Base-by-base conservation (phyloP, 768 basidiomycete species). In the Mycena belliarum region DNA sequence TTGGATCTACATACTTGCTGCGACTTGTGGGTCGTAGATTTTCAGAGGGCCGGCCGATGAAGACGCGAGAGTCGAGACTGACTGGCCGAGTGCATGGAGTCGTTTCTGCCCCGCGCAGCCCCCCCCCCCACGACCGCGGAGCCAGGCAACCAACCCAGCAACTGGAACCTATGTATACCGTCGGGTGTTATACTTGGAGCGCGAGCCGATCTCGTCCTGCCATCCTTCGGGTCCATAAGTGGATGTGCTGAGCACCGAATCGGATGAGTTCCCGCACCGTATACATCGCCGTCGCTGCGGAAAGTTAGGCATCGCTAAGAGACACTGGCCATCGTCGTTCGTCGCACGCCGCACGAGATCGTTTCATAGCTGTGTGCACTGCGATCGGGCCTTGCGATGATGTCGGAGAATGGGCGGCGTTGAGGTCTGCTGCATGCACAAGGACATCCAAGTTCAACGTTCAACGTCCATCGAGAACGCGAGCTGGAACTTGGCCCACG, bases 191-290 rank as follows among this genome's bases (percentile, higher is more conserved):
- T 63, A 59, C 29, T 58, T 26, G 21, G 1, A 32, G 10, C 37
- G 45, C 23, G 4, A n/a, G 28, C 25, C 47, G 33, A 58, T 58
- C 18, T 25, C 37, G 37, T 58, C 57, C 44, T 58, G 33, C 57
- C 57, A 58, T 18, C 21, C 57, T 58, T 15, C 29, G 29, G 7
- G 29, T 12, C 7, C 29, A 32, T 32, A 6, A 32, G 29, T 32
- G 29, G 29, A 6, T 32, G 29, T 32, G 29, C 12, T 32, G 6
- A 32, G 12, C 29, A 16, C 11, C 1, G 26, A 42, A n/a, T 11
- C 11, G 16, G 37, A 38, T 37, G 12, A 38, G 12, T 18, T 7
- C 20, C 23, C 49, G 18, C 28, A 52, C 56, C 50, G 28, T 57
- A 57, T 41, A 57, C 12, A 40, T 57, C 56, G 15, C 33, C 11